Evolutionary conservation across 1,139 yeast genomes (phyloP), one percentile per base, ranked within the genome.

Genomic region (Pichia sp.): DNA sequence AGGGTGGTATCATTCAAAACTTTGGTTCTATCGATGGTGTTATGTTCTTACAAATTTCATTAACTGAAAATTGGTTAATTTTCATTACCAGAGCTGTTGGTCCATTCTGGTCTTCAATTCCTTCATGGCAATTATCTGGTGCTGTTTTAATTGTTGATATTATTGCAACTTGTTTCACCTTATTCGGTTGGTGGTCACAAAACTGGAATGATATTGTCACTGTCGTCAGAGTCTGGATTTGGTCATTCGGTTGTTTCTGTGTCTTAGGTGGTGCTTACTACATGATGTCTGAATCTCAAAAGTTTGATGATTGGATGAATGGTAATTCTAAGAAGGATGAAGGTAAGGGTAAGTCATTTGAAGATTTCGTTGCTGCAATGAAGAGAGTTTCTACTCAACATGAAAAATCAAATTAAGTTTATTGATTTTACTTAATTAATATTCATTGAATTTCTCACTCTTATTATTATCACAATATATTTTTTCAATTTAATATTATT

Each of bases 331-430:
- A 74, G 56, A 81, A 82, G 76, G 81, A 79, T 63, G 69, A 73
- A 66, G 76, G 78, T 54, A 80, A 84, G 59, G 71, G 68, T 59
- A 85, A 96, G 79, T 79, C 94, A 54, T 73, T 89, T 59, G 97
- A 89, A 79, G 97, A 89, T 74, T 89, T 89, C 80, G 79, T 89
- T 71, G 88, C 87, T 65, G 88, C 96, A 65, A 88, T 89, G 96
- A 92, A 86, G 80, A 85, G 97, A 80, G 96, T 89, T 60, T 89
- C 96, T 62, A 89, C 96, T 73, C 96, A 88, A 77, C 97, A 89
- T 77, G 97, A 89, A 79, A 78, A 78, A 69, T 77, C 82, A 20
- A 54, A 58, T 53, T 65, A 60, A 52, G 22, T 27, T 26, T n/a
- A 16, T 16, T 26, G 23, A 39, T 39, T 39, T 27, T 20, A 18